Evolutionary conservation across 2,329 filamentous ascomycete species (phyloP), one percentile per base, ranked within the genome.

Genomic region (Fusarium humuli): DNA sequence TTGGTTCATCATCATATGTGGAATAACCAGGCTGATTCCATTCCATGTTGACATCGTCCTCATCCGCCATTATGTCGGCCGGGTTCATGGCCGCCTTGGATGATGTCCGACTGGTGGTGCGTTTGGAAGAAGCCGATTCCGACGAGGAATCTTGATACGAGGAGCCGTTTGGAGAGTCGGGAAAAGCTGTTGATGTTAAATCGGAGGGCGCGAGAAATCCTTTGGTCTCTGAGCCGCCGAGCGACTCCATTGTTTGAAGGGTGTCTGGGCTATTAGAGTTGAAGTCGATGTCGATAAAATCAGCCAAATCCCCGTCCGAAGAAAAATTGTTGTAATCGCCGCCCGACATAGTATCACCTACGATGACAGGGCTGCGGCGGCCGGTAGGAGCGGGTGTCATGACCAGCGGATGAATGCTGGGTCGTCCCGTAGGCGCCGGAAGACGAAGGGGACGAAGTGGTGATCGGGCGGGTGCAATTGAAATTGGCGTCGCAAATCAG

Each of bases 111-210:
- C 83, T 84, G 18, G 80, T 79, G 37, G 84, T 81, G 59, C 82
- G 79, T 74, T 86, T 86, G 32, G 83, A 75, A 29, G 79, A 85
- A 41, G 83, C 83, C 11, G 86, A 87, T 65, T 87, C 85, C 53
- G 85, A 87, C 6, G 84, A 84, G 5, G 84, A 86, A 72, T 87
- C 85, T 61, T 81, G 81, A 53, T 82, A 84, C 13, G 80, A 82
- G 52, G 80, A 82, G 54, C 77, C 81, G 76, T 78, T 79, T 47
- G 81, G 80, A 40, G 81, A 83, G 66, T 81, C 79, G 53, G 80
- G 81, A 11, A 52, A 47, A 81, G 81, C n/a, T 81, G 79, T 80
- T 22, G 76, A 72, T 18, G 80, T 72, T 42, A 80, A 73, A 41
- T 80, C 77, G 61, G 79, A 76, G 9, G 78, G 77, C 41, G 78